Percentiles rank a stretch among this genome's conserved stretches.
These are phyloP conservation scores for Schwanniomyces occidentalis DNA, from an alignment of 805 yeast genomes.

Conservation along the genomic window DNA sequence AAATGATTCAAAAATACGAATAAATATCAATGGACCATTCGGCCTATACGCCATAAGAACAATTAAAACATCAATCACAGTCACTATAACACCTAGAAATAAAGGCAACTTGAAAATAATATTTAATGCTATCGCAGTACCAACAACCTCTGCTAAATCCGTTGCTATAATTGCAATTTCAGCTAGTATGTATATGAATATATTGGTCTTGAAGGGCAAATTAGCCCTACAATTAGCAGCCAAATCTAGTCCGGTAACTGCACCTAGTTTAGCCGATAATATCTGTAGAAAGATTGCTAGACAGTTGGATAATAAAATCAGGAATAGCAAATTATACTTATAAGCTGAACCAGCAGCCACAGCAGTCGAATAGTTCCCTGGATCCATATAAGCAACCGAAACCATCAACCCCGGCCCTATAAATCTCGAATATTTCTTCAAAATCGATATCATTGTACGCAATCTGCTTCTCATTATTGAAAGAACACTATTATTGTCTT, in stretches of 20 bases:
- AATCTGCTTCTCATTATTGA: neutral
- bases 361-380: slow-evolving; percentile 90
- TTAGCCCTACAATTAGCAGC: slow-evolving; percentile 80
- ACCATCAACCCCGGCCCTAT: slow-evolving; percentile 89
- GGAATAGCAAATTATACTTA: slow-evolving; percentile 69
- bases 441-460: slow-evolving; percentile 6
- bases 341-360: slow-evolving; percentile 86
- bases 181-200: slow-evolving; percentile 65
- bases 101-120: slow-evolving; percentile 76
- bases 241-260: slow-evolving; percentile 85
- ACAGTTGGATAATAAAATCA: slow-evolving; percentile 72
- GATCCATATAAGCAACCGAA: slow-evolving; percentile 90
- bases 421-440: slow-evolving; percentile 62
- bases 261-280: slow-evolving; percentile 80
- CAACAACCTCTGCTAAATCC: slow-evolving; percentile 92
- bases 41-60: slow-evolving; percentile 76
- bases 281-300: slow-evolving; percentile 84
- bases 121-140: slow-evolving; percentile 84
- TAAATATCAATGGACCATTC: slow-evolving; percentile 71
- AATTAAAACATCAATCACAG: slow-evolving; percentile 78
- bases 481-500: neutral
- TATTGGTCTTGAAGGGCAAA: slow-evolving; percentile 66
- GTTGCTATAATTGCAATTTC: slow-evolving; percentile 90
- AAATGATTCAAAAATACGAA: slow-evolving; percentile 74
- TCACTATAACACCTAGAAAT: slow-evolving; percentile 70